Conservation (phyloP, 495 filamentous ascomycete genomes). For the Geoglossum glabrum region DNA sequence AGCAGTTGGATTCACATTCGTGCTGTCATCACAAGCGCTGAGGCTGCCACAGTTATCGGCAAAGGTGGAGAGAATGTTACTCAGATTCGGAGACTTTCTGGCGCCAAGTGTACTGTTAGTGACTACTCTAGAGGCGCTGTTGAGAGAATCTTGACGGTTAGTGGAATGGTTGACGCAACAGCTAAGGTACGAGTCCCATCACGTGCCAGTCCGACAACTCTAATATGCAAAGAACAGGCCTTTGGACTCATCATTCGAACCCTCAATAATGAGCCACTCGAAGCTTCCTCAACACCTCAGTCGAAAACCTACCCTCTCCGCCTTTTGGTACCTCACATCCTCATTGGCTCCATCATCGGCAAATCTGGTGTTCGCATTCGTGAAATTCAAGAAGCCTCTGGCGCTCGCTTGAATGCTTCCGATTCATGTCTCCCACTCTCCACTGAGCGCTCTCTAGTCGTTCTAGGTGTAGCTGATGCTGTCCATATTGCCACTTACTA, state of each 20-base stretch:
- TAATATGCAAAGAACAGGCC: slow-evolving; percentile 50
- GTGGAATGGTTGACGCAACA: slow-evolving; percentile 82
- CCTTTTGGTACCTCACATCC: slow-evolving; percentile 84
- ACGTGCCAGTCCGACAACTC: neutral
- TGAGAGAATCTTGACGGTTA: slow-evolving; percentile 91
- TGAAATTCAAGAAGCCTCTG: slow-evolving; percentile 95
- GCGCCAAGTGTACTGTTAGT: slow-evolving; percentile 94
- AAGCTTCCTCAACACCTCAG: slow-evolving; percentile 64
- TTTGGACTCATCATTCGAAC: slow-evolving; percentile 97
- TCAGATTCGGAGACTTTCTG: slow-evolving; percentile 74
- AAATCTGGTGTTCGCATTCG: slow-evolving; percentile 89
- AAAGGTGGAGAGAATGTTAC: slow-evolving; percentile 98
- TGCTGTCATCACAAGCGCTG: slow-evolving; percentile 85
- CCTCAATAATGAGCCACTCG: slow-evolving; percentile 84
- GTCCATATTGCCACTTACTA: slow-evolving; percentile 99
- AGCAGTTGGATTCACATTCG: slow-evolving; percentile 92
- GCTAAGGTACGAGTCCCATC: slow-evolving; percentile 53
- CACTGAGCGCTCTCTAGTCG: slow-evolving; percentile 84
- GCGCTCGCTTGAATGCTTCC: slow-evolving; percentile 88
- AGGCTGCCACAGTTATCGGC: slow-evolving; percentile 93
- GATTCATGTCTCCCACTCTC: slow-evolving; percentile 85
- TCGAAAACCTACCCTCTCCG: slow-evolving; percentile 96
- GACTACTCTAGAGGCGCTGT: slow-evolving; percentile 93
- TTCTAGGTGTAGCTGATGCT: slow-evolving; percentile 34
- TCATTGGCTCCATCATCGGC: slow-evolving; percentile 97